Conservation (phyloP, 352 stramenopile genomes). For the Phytophthora pini region DNA sequence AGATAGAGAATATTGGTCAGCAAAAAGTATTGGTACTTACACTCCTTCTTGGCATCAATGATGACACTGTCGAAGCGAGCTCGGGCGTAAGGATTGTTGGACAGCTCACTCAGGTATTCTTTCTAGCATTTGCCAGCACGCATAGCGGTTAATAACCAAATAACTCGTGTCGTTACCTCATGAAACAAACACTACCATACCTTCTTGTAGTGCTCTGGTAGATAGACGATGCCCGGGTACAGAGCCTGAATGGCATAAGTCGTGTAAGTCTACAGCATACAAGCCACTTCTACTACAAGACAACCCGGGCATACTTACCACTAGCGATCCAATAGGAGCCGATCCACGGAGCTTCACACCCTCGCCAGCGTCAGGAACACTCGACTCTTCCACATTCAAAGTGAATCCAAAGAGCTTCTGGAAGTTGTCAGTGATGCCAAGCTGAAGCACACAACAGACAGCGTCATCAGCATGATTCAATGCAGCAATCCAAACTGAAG, state of each 20-base stretch:
- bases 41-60: constrained; percentile 84
- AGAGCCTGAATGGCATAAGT: constrained; percentile 44
- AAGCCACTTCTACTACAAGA: no score
- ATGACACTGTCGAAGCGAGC: constrained; percentile 89
- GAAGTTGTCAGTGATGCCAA: constrained; percentile 49
- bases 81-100: constrained; percentile 79
- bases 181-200: constrained; percentile 24
- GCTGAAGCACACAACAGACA: constrained; percentile 19
- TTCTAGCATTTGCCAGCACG: constrained; percentile 24
- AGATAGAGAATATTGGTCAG: not conserved
- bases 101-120: constrained; percentile 70
- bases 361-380: constrained; percentile 62
- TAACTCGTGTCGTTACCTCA: not conserved
- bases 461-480: constrained; percentile 5
- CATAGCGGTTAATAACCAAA: not conserved
- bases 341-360: constrained; percentile 75
- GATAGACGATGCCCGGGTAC: constrained; percentile 82
- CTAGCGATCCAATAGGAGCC: constrained; percentile 69
- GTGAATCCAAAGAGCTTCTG: constrained; percentile 72
- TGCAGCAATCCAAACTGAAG: not conserved
- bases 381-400: constrained; percentile 74
- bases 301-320: constrained; percentile 44
- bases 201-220: constrained; percentile 89
- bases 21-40: constrained; percentile 33
- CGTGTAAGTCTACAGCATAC: no score